Evolutionary conservation across 2,329 filamentous ascomycete genomes (phyloP).

Genomic region (Ampelomyces quisqualis): DNA sequence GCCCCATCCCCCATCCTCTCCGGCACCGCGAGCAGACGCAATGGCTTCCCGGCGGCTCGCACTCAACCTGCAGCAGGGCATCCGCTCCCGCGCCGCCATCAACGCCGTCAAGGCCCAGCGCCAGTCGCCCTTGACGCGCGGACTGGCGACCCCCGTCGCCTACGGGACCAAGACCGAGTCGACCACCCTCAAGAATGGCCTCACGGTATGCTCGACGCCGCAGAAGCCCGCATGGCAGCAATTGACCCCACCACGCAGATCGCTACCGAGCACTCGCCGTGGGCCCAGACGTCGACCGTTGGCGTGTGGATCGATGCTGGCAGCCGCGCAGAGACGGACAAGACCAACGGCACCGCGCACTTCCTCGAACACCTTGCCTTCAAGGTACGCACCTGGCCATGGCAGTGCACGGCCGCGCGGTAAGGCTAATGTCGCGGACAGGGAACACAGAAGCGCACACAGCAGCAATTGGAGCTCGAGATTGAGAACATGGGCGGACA

Average conservation of each 20-base stretch:
- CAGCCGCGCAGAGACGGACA: conserved; percentile 94
- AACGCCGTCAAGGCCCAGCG: conserved; percentile 61
- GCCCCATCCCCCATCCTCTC: conserved; percentile 28
- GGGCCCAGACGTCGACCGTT: conserved; percentile 96
- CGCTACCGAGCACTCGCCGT: conserved; percentile 96
- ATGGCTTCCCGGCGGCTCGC: conserved; percentile 99
- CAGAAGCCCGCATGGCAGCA: conserved; percentile 23
- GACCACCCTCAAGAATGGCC: conserved; percentile 93
- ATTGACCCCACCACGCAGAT: conserved; percentile 62
- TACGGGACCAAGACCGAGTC: conserved; percentile 83
- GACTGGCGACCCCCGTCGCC: conserved; percentile 81
- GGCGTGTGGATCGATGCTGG: conserved; percentile 99
- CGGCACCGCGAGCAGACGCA: conserved; percentile 40
- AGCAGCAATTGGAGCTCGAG: conserved; percentile 97
- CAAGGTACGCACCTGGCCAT: conserved; percentile 66
- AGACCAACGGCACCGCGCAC: conserved; percentile 98
- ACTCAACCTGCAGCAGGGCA: conserved; percentile 86
- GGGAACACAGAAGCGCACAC: conserved; percentile 91
- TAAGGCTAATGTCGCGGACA: conserved; percentile 44
- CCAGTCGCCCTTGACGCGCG: conserved; percentile 70
- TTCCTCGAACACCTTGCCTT: conserved; percentile 99
- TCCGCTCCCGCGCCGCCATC: conserved; percentile 84
- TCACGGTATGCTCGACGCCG: conserved; percentile 68
- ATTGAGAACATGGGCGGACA: conserved; percentile 99
- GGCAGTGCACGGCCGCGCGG: conserved; percentile 7